Base-by-base conservation (phyloP, 257 asterid species). In the Handroanthus guayacan region DNA sequence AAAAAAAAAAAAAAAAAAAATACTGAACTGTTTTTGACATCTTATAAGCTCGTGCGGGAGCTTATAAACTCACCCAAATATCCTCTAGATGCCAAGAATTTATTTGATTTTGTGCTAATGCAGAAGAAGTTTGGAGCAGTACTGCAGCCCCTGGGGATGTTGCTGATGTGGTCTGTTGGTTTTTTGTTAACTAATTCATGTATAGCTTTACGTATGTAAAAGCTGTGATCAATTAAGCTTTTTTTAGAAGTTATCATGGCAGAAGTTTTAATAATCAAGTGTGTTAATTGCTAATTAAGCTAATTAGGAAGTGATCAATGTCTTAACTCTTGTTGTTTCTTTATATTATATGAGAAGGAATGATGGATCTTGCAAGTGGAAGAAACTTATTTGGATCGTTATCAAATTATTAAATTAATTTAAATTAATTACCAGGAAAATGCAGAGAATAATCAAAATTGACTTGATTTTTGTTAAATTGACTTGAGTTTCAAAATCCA, bases 121-220 rank as follows among this genome's bases (percentile, higher is more conserved):
- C 6, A 11, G 55, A 51, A 20, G 37, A 36, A 69, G 50, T n/a
- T 31, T 34, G 44, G 58, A 41, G 31, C 31, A 25, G 31, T 0
- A 1, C 31, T 1, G 31, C 31, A 0, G 31, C 31, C 31, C 0
- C 31, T 0, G 31, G 1, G 31, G 31, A 25, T 25, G 31, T 25
- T 25, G 31, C 31, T 25, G 31, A 25, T 25, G 31, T 25, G 31
- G 1, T 25, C 31, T 25, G 1, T 25, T 25, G 31, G 1, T 25
- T 1, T 25, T 25, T 25, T 25, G 31, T 25, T 25, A 25, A 25
- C 31, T 25, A 25, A 25, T 0, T 43, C 44, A 55, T 69, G 80
- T 62, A 80, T 52, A 69, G 74, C 62, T 50, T 66, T 72, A 41
- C 69, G 74, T 62, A 54, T 51, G 75, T 78, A 69, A 63, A 14